Base-by-base conservation (phyloP, 768 basidiomycete genomes). In the Inosperma sp. region DNA sequence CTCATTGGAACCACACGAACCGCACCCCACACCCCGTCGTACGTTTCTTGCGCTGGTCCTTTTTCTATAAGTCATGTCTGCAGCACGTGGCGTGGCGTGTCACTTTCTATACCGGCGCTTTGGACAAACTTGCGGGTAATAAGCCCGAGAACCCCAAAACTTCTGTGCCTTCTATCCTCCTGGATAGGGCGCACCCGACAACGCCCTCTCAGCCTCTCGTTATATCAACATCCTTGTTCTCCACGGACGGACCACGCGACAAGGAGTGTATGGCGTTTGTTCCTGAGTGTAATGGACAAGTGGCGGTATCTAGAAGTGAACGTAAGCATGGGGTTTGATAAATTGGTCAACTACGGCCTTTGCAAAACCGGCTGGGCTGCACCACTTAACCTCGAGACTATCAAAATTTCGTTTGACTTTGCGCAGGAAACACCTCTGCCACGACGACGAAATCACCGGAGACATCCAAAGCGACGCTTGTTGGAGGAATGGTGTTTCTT, bases 1-100 rank as follows among this genome's bases (percentile, higher is more conserved):
- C 16, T 22, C 19, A 34, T 34, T 16, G 23, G 23, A 2, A 16
- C 31, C 12, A 47, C 45, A 25, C 33, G 33, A 6, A 17, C n/a
- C 45, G 45, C 45, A 47, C 45, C 45, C 7, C 45, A 47, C 33
- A 35, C 45, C 4, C 45, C 45, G 17, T 47, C 45, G 14, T 47
- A 47, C 33, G 16, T 47, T 16, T 47, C 45, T 2, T 35, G 31
- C 5, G 45, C 45, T 12, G 36, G 45, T 26, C 45, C 45, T 13
- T 25, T 47, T 25, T 33, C 45, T 7, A 7, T 47, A 14, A 47
- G 45, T 14, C 45, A 47, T 34, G 45, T 47, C 9, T 35, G 45
- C 23, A 14, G 33, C 4, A 14, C 45, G 22, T 47, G 45, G 45
- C 45, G 45, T 16, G 16, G n/a, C 23, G 16, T 47, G 4, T 35